phyloP scores from a whole-genome alignment of 352 stramenopile genomes.

The Thraustochytrium striatum region DNA sequence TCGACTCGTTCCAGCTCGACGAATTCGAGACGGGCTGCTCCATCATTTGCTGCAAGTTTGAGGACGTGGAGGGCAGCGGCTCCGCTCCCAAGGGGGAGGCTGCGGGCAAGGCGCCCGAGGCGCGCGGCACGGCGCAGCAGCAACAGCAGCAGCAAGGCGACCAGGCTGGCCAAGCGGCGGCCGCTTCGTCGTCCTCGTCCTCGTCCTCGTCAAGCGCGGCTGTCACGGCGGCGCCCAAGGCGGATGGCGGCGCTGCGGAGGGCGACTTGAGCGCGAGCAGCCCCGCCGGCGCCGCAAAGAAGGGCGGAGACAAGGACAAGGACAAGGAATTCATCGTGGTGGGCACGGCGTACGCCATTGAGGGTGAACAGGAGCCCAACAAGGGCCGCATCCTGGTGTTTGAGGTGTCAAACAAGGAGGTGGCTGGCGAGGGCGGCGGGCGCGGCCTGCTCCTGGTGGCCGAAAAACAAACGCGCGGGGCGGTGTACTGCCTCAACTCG shows the following conservation, averaged over 20 bases:
- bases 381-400: constrained; percentile 90
- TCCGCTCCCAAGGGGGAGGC: background rate
- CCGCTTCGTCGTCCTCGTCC: constrained; percentile 14
- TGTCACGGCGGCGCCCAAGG: background rate
- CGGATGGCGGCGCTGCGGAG: background rate
- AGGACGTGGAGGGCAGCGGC: constrained; percentile 58
- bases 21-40: constrained; percentile 78
- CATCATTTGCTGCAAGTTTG: constrained; percentile 69
- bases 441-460: constrained; percentile 79
- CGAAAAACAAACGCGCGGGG: constrained; percentile 86
- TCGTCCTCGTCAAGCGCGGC: background rate
- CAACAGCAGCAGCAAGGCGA: background rate
- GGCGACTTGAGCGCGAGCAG: background rate
- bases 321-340: constrained; percentile 60
- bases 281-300: background rate
- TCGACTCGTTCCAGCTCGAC: constrained; percentile 76
- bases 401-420: constrained; percentile 61
- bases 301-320: background rate
- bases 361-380: constrained; percentile 90
- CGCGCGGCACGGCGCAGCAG: constrained; percentile 50
- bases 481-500: constrained; percentile 87
- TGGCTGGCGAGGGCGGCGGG: constrained; percentile 50
- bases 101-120: background rate
- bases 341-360: constrained; percentile 80
- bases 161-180: too few relatives aligned